These are phyloP conservation scores for Leccinum ochraceum DNA, from an alignment of 768 basidiomycete genomes.

Conservation along the genomic window DNA sequence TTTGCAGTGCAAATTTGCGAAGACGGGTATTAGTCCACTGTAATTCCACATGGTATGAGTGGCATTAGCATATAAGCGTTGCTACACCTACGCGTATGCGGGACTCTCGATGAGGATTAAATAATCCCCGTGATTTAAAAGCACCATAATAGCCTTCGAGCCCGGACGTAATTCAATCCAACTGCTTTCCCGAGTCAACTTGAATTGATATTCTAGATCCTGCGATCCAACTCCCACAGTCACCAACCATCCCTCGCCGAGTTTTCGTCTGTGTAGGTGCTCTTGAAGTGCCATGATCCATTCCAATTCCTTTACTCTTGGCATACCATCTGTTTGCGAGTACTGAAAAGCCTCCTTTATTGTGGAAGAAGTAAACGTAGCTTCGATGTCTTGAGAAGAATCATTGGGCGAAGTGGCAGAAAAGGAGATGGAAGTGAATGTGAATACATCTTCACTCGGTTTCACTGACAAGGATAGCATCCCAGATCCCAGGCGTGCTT, in stretches of 20 bases:
- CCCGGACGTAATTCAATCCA: background rate
- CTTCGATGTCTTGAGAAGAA: conserved; percentile 40
- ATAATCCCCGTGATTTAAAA: no score
- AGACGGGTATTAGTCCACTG: conserved; percentile 63
- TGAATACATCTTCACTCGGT: conserved; percentile 8
- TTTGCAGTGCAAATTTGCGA: conserved; percentile 50
- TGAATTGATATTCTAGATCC: conserved; percentile 59
- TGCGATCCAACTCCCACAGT: conserved; percentile 78
- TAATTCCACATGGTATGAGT: conserved; percentile 1
- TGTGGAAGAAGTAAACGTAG: conserved; percentile 53
- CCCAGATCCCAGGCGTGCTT: background rate
- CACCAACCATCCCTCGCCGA: conserved; percentile 64
- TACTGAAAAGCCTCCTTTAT: conserved; percentile 59
- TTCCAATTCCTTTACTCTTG: conserved; percentile 44
- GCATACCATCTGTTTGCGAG: conserved; percentile 62
- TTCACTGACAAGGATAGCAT: background rate
- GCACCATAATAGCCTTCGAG: conserved; percentile 52
- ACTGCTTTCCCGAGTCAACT: background rate
- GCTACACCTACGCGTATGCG: no score
- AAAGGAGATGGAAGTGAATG: conserved; percentile 8
- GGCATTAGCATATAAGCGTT: no score
- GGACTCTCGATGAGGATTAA: no score
- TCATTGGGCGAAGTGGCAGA: background rate
- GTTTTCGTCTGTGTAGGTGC: conserved; percentile 56
- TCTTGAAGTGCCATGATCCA: conserved; percentile 72